Evolutionary conservation across 1,284 basidiomycete genomes (phyloP), one percentile per base, ranked within the genome.

Genomic region (Garcileccinum viscosum): DNA sequence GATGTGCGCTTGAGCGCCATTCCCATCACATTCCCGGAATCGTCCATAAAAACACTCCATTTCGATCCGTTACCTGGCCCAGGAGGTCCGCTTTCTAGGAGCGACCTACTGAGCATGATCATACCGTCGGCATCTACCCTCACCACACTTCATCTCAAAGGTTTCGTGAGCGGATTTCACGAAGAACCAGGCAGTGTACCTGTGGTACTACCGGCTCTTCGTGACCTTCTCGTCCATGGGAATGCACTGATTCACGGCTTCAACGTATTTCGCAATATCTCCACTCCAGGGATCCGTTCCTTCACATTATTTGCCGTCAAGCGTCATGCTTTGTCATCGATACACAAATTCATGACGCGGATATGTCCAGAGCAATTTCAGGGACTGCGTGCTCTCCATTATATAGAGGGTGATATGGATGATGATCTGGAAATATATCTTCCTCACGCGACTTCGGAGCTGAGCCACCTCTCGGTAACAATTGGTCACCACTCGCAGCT

Each of bases 261-360:
- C 68, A 78, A 78, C 66, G 73, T 79, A 68, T 79, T 79, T 72
- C 78, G 78, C 70, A 80, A 80, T 69, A 80, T 79, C 64, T 80
- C 80, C 70, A 78, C 80, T 1, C 78, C 78, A 5, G 70, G 62
- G 12, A 73, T 81, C 62, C 74, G 73, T 40, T 74, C 72, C 17
- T 70, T 79, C 35, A 75, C 76, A 14, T 63, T 79, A 62, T 70
- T 70, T 72, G 69, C 68, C 66, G 75, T 79, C 67, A 79, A 74
- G 42, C 77, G 71, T 67, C 74, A 75, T 50, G 70, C 76, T 50
- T 65, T 80, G n/a, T 79, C 78, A 56, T 73, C 79, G 17, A 80
- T 81, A 76, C 80, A 81, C 71, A 80, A 76, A 59, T 80, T 80
- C 69, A 79, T 79, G 76, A 78, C 79, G 30, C 78, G 79, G 69